phyloP scores from a whole-genome alignment of 371 early-diverging fungal genomes.

The Aphelidium insulamus region DNA sequence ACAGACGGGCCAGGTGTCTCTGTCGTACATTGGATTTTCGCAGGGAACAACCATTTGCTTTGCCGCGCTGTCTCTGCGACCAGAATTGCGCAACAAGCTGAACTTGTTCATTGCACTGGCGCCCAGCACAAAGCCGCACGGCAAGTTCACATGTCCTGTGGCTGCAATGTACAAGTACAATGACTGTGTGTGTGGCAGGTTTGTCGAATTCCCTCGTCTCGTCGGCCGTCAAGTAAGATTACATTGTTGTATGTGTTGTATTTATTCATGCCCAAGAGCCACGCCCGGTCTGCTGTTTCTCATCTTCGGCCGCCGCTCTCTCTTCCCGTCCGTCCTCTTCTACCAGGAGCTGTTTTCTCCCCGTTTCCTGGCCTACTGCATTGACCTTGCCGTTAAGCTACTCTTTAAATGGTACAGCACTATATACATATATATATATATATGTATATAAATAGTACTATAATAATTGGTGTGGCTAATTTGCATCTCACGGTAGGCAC shows the following conservation, averaged over 20 bases:
- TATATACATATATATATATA: no score
- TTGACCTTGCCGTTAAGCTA: conserved; percentile 45
- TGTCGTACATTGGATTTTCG: conserved; percentile 87
- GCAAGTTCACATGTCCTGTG: conserved; percentile 3
- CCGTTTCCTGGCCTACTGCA: conserved; percentile 42
- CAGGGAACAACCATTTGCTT: conserved; percentile 88
- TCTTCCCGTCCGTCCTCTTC: conserved; percentile 54
- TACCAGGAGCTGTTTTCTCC: conserved; percentile 65
- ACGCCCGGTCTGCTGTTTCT: conserved; percentile 74
- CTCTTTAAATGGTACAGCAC: conserved; percentile 77
- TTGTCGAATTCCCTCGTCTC: not conserved
- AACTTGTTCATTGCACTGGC: conserved; percentile 75
- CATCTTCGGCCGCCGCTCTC: conserved; percentile 65
- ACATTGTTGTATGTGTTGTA: not conserved
- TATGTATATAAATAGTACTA: no score
- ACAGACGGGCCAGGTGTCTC: conserved; percentile 42
- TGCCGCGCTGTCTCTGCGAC: conserved; percentile 59
- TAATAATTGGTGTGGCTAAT: no score
- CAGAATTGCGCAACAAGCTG: conserved; percentile 51
- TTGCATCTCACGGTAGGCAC: no score
- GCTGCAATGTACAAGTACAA: not conserved
- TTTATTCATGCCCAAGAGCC: no score
- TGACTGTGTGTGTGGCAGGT: conserved; percentile 1
- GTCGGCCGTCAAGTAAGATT: not conserved
- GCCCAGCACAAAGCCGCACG: conserved; percentile 69